Evolutionary conservation across 495 filamentous ascomycete genomes (phyloP).

Genomic region (Articulospora tetracladia): DNA sequence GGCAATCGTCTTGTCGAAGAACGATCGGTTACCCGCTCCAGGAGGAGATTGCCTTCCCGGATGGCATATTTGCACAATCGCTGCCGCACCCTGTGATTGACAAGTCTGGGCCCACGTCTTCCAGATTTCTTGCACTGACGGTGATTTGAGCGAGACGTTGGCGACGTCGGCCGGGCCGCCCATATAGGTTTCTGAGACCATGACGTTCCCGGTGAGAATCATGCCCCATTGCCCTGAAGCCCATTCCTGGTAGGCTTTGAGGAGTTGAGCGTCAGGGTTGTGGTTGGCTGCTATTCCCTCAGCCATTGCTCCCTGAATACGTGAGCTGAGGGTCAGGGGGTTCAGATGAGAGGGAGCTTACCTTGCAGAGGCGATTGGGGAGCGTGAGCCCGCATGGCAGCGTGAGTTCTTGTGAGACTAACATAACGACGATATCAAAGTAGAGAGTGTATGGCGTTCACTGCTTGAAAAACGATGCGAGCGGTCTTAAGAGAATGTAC

Average conservation of each 20-base stretch:
- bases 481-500: no score
- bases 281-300: constrained; percentile 51
- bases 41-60: constrained; percentile 54
- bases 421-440: constrained; percentile 4
- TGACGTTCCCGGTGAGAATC: constrained; percentile 51
- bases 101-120: constrained; percentile 41
- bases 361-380: constrained; percentile 51
- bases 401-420: constrained; percentile 39
- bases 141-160: constrained; percentile 6
- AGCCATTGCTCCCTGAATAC: constrained; percentile 43
- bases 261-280: constrained; percentile 49
- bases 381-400: constrained; percentile 48
- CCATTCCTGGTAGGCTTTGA: constrained; percentile 43
- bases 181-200: constrained; percentile 49
- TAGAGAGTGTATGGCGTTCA: no score
- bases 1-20: constrained; percentile 44
- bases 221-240: constrained; percentile 47
- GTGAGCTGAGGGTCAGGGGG: no score
- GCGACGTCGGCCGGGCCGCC: constrained; percentile 32
- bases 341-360: constrained; percentile 19
- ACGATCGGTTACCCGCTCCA: constrained; percentile 38
- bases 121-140: constrained; percentile 34
- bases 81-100: constrained; percentile 43
- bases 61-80: constrained; percentile 55
- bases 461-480: no score